A percentile compares a stretch with the other conserved stretches of the same genome.
These are phyloP conservation scores for Houttuynia cordata DNA, from an alignment of 164 flowering plant genomes.

Conservation along the genomic window DNA sequence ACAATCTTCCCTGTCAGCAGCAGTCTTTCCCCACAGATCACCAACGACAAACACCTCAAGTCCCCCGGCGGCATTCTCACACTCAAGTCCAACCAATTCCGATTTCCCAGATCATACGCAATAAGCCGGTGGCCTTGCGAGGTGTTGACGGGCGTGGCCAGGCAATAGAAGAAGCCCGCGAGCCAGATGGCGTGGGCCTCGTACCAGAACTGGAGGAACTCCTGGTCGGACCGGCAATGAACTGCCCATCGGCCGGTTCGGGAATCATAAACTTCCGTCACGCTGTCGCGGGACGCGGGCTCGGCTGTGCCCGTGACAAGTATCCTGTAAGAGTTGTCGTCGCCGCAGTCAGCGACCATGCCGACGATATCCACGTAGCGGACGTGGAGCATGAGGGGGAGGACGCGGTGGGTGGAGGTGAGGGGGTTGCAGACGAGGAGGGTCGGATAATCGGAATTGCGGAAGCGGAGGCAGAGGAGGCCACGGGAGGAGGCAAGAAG, in stretches of 20 bases:
- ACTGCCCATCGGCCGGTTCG: constrained; percentile 12
- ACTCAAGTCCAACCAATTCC: constrained; percentile 19
- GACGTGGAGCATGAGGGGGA: constrained; percentile 14
- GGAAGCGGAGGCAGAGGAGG: constrained; percentile 17
- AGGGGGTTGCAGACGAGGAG: constrained; percentile 20
- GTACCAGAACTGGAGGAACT: constrained; percentile 18
- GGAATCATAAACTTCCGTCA: constrained; percentile 21
- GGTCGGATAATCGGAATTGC: constrained; percentile 15
- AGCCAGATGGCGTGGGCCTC: constrained; percentile 19
- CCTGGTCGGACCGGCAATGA: constrained; percentile 14
- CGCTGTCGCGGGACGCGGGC: constrained; percentile 15
- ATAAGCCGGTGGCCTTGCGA: constrained; percentile 13
- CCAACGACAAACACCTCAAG: constrained; percentile 16
- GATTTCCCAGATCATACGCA: constrained; percentile 11
- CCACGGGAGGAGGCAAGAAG: constrained; percentile 18
- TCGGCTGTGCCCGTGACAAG: constrained; percentile 17
- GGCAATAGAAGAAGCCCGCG: constrained; percentile 17
- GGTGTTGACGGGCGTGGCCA: constrained; percentile 16
- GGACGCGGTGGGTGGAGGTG: constrained; percentile 12
- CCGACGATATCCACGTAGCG: constrained; percentile 19
- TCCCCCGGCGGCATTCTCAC: constrained; percentile 16
- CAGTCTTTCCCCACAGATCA: constrained; percentile 16
- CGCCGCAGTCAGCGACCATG: constrained; percentile 12
- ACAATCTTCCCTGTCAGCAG: constrained; percentile 21
- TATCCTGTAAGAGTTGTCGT: constrained; percentile 5